A percentile compares a stretch with the other conserved stretches of the same genome.
phyloP scores from a whole-genome alignment of 1,284 basidiomycete genomes.

The Somion occarium region DNA sequence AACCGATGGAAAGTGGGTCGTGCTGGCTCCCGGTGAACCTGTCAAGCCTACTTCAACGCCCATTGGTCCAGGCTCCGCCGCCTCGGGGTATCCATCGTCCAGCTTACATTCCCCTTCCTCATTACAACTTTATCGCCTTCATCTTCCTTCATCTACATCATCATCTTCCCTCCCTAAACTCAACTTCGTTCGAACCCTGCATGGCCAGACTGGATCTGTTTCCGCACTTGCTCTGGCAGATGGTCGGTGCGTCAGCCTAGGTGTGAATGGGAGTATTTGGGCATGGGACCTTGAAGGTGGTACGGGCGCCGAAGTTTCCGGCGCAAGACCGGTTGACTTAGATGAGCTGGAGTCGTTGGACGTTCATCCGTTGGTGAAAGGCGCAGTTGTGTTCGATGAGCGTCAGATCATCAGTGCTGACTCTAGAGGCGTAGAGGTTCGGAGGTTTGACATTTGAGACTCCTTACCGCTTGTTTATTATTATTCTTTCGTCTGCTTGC shows the following conservation, averaged over 20 bases:
- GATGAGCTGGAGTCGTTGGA: slow-evolving; percentile 8
- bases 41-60: slow-evolving; percentile 2
- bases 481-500: neutral
- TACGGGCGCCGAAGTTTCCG: slow-evolving; percentile 51
- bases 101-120: slow-evolving; percentile 44
- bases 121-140: slow-evolving; percentile 69
- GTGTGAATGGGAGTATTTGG: slow-evolving; percentile 68
- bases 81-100: slow-evolving; percentile 23
- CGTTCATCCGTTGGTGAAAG: slow-evolving; percentile 22
- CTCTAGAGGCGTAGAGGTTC: slow-evolving; percentile 47
- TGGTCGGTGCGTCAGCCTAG: slow-evolving; percentile 72
- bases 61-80: slow-evolving; percentile 2
- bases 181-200: slow-evolving; percentile 64
- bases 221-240: slow-evolving; percentile 67
- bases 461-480: too few relatives aligned
- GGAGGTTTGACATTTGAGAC: slow-evolving; percentile 62
- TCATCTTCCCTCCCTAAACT: slow-evolving; percentile 53
- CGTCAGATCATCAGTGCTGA: slow-evolving; percentile 59
- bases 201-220: slow-evolving; percentile 64
- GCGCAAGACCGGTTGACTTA: slow-evolving; percentile 9
- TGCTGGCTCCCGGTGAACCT: slow-evolving; percentile 57
- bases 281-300: slow-evolving; percentile 78
- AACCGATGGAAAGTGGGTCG: slow-evolving; percentile 81
- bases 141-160: slow-evolving; percentile 46
- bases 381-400: slow-evolving; percentile 68